Evolutionary conservation across 2,329 filamentous ascomycete genomes (phyloP).

Genomic region (Pseudogymnoascus sp.): DNA sequence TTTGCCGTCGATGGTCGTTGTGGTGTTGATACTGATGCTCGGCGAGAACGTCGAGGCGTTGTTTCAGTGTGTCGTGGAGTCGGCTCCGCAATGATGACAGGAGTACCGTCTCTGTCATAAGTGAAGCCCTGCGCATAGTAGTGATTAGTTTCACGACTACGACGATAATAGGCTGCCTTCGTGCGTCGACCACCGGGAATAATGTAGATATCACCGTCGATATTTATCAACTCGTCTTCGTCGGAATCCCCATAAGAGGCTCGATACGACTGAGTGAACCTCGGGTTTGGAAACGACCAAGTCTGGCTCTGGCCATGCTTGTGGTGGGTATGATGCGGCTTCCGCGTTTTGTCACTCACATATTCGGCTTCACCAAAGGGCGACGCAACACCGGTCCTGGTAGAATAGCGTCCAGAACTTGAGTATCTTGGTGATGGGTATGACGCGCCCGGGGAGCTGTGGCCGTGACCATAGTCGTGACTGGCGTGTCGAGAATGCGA

Average conservation of each 20-base stretch:
- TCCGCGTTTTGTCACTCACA: constrained; percentile 29
- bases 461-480: constrained; percentile 25
- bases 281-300: constrained; percentile 15
- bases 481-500: constrained; percentile 27
- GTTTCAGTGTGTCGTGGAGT: constrained; percentile 11
- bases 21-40: constrained; percentile 26
- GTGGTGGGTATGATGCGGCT: constrained; percentile 25
- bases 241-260: constrained; percentile 31
- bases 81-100: constrained; percentile 13
- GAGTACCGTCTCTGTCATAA: constrained; percentile 26
- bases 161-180: constrained; percentile 27
- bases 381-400: constrained; percentile 15
- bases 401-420: constrained; percentile 30
- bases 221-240: constrained; percentile 26
- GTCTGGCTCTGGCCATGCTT: constrained; percentile 13
- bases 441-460: constrained; percentile 18
- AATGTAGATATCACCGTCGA: constrained; percentile 23
- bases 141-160: constrained; percentile 31
- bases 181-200: constrained; percentile 23
- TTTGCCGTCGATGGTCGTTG: constrained; percentile 22
- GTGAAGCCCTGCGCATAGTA: constrained; percentile 25
- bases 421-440: constrained; percentile 30
- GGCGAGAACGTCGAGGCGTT: constrained; percentile 19
- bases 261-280: constrained; percentile 30
- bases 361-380: constrained; percentile 26